Conservation (phyloP, 768 basidiomycete species). For the Leccinum sublutescens region DNA sequence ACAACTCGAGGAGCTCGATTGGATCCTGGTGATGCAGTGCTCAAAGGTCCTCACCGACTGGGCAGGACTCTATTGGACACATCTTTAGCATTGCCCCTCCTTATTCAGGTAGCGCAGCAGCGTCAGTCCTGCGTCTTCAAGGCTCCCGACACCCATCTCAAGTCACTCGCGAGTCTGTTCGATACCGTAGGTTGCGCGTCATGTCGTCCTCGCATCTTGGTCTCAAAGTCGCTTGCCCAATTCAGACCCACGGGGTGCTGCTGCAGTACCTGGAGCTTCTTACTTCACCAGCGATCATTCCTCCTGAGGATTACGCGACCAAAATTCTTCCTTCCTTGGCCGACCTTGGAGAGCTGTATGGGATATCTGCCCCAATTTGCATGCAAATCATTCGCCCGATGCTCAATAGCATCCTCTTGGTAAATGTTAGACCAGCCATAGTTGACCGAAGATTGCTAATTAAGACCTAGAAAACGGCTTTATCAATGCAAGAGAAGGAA, state of each 20-base stretch:
- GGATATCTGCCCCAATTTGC: constrained; percentile 80
- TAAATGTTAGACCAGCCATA: constrained; percentile 30
- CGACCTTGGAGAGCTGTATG: constrained; percentile 73
- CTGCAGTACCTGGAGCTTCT: constrained; percentile 91
- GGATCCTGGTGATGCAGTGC: constrained; percentile 59
- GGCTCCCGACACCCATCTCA: constrained; percentile 73
- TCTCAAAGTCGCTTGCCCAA: constrained; percentile 22
- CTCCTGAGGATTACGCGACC: constrained; percentile 69
- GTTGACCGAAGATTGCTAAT: constrained; percentile 8
- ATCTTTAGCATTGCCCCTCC: constrained; percentile 77
- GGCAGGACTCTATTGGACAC: constrained; percentile 67
- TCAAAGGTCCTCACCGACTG: constrained; percentile 67
- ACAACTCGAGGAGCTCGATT: constrained; percentile 69
- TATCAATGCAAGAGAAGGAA: constrained; percentile 67
- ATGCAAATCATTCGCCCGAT: constrained; percentile 94
- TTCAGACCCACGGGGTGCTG: constrained; percentile 86
- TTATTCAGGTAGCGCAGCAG: constrained; percentile 90
- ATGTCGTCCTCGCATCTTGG: constrained; percentile 14
- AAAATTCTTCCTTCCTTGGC: constrained; percentile 71
- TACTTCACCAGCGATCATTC: constrained; percentile 64
- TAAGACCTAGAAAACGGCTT: constrained; percentile 49
- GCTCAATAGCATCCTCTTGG: constrained; percentile 60
- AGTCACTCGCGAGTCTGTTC: constrained; percentile 82
- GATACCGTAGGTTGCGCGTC: constrained; percentile 67
- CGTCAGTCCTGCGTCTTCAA: constrained; percentile 81